A percentile compares a stretch with the other conserved stretches of the same genome.
Evolutionary conservation across 2,329 filamentous ascomycete genomes (phyloP).

Genomic region (Colletotrichum falcatum): DNA sequence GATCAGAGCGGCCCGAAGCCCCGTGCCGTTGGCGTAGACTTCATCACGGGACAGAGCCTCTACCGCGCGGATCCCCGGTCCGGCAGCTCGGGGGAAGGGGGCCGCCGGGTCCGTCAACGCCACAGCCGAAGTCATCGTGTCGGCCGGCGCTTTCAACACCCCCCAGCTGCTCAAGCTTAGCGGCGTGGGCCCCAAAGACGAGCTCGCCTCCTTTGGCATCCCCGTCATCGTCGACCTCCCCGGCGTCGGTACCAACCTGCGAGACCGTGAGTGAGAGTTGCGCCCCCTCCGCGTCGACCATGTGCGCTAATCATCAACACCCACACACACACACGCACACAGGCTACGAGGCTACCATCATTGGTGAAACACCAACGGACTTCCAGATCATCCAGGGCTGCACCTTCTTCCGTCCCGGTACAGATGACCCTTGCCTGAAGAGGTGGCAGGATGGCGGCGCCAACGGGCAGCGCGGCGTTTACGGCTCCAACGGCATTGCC

Average conservation of each 20-base stretch:
- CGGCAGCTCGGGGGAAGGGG: slow-evolving; percentile 43
- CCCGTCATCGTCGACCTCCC: slow-evolving; percentile 66
- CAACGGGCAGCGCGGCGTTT: slow-evolving; percentile 45
- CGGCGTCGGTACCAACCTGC: slow-evolving; percentile 69
- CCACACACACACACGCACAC: no score
- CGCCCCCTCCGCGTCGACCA: background rate
- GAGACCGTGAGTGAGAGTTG: slow-evolving; percentile 42
- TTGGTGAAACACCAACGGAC: slow-evolving; percentile 44
- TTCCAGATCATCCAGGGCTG: slow-evolving; percentile 47
- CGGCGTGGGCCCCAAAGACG: slow-evolving; percentile 56
- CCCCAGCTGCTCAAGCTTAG: slow-evolving; percentile 61
- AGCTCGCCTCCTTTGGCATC: slow-evolving; percentile 59
- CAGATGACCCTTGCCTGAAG: slow-evolving; percentile 51
- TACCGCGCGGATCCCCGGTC: slow-evolving; percentile 58
- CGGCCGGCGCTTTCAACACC: slow-evolving; percentile 60
- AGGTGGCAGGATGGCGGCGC: slow-evolving; percentile 46
- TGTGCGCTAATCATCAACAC: background rate
- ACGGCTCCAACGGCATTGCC: slow-evolving; percentile 51
- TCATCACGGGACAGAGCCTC: slow-evolving; percentile 54
- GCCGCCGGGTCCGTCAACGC: slow-evolving; percentile 48
- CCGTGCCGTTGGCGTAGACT: slow-evolving; percentile 57
- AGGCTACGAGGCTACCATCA: slow-evolving; percentile 45
- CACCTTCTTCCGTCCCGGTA: slow-evolving; percentile 45
- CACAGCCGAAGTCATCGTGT: slow-evolving; percentile 59
- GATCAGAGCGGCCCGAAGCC: slow-evolving; percentile 50